Conservation (phyloP, 257 asterid species). For the Agastache rugosa region DNA sequence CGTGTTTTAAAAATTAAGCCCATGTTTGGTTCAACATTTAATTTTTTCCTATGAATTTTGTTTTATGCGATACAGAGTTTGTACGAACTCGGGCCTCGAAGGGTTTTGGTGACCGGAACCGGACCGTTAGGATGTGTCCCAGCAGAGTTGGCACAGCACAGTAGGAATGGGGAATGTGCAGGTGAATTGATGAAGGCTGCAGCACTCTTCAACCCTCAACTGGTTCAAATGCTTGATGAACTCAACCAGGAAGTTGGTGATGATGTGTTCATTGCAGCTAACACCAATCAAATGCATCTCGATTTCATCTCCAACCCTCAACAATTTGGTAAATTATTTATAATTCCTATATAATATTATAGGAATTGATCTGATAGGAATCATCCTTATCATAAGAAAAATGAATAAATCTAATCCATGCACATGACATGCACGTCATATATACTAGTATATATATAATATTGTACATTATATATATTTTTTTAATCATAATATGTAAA, state of each 20-base stretch:
- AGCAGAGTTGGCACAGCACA: slow-evolving; percentile 67
- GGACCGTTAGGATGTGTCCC: slow-evolving; percentile 97
- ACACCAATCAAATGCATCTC: slow-evolving; percentile 62
- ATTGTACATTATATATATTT: too few species aligned
- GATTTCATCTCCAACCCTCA: slow-evolving; percentile 68
- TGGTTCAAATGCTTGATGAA: slow-evolving; percentile 52
- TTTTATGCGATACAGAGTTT: slow-evolving; percentile 49
- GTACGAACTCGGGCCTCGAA: slow-evolving; percentile 59
- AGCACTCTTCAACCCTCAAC: slow-evolving; percentile 63
- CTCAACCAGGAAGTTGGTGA: slow-evolving; percentile 60
- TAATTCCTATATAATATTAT: too few species aligned
- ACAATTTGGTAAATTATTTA: slow-evolving; percentile 55
- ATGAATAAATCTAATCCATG: too few species aligned
- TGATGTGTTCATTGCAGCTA: slow-evolving; percentile 62
- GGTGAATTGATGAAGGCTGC: slow-evolving; percentile 62
- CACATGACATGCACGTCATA: too few species aligned
- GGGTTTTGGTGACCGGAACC: slow-evolving; percentile 85
- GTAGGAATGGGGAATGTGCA: slow-evolving; percentile 69
- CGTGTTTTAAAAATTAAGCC: too few species aligned
- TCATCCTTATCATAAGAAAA: too few species aligned
- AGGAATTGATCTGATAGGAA: too few species aligned
- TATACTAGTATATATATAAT: too few species aligned
- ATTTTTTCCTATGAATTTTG: too few species aligned
- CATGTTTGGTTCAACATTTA: too few species aligned
- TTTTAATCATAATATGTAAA: too few species aligned